Evolutionary conservation across 2,329 filamentous ascomycete genomes (phyloP), one percentile per base, ranked within the genome.

Genomic region (Aspergillus pseudoviridinutans): DNA sequence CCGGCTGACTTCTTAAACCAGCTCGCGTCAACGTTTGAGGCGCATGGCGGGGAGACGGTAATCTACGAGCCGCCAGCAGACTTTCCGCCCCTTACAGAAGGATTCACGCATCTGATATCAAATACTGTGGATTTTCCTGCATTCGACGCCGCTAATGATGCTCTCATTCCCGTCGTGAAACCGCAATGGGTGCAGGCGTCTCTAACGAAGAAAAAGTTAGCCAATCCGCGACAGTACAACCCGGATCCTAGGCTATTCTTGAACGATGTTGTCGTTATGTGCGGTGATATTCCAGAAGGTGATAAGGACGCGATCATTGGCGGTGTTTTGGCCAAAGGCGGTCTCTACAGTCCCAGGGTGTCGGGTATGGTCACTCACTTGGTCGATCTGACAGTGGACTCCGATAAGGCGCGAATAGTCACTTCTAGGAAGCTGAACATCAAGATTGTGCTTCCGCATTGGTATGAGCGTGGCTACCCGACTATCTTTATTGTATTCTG

Each of bases 261-360:
- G 75, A 90, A 89, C 53, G 87, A 91, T 64, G 88, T 97, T 46
- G 84, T 89, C 28, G 82, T 97, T 20, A 89, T 87, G 32, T 95
- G 90, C 69, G 91, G 88, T 50, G 90, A 94, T 66, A 85, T 99
- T 50, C 94, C 94, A 0, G 80, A 85, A 38, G 89, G 86, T 38
- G 94, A 99, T 74, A 90, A 92, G 71, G 93, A 97, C 76, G 90
- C 92, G 10, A 97, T 99, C 56, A 86, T 90, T 42, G 94, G 92
- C 10, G 93, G 91, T 1, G 90, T 93, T 2, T 78, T 96, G 68
- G 93, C 94, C 0, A 86, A 97, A 76, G 94, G 94, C 24, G 94
- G 94, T 17, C 84, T 90, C 66, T 90, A 92, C 68, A 87, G 86
- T 24, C 84, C 86, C 51, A 83, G 85, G 53, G 77, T 96, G 49